Percentiles rank a stretch among this genome's conserved stretches.
Evolutionary conservation across 169 alveolate genomes (phyloP).

Genomic region (Plasmodium falciparum): DNA sequence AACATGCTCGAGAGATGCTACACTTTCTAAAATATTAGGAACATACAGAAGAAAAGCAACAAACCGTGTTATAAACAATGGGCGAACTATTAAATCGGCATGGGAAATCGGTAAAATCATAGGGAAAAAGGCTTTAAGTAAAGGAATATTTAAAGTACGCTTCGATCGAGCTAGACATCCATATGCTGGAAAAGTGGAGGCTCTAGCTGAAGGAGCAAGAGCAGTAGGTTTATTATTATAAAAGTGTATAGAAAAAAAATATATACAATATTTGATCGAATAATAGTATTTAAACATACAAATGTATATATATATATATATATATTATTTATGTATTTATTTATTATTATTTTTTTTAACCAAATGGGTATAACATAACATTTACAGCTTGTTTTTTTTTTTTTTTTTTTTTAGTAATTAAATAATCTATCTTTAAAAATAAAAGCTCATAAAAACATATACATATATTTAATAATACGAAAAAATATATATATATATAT

Average conservation of each 20-base stretch:
- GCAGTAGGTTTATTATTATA: constrained; percentile 83
- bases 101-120: constrained; percentile 85
- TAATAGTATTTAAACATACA: neutral
- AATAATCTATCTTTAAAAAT: too few species aligned
- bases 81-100: constrained; percentile 81
- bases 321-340: neutral
- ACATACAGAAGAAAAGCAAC: constrained; percentile 82
- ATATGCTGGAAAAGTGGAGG: constrained; percentile 85
- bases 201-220: constrained; percentile 87
- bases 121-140: constrained; percentile 81
- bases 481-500: neutral
- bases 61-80: constrained; percentile 78
- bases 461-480: constrained; percentile 1
- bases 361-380: too few species aligned
- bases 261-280: too few species aligned
- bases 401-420: too few species aligned
- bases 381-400: too few species aligned
- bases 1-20: constrained; percentile 79
- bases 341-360: too few species aligned
- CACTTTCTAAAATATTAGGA: constrained; percentile 77
- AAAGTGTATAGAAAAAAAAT: neutral
- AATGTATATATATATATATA: neutral
- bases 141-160: constrained; percentile 81
- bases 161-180: constrained; percentile 83
- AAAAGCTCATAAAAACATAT: neutral